Evolutionary conservation across 2,329 filamentous ascomycete genomes (phyloP).

Genomic region (Akanthomyces muscarius): DNA sequence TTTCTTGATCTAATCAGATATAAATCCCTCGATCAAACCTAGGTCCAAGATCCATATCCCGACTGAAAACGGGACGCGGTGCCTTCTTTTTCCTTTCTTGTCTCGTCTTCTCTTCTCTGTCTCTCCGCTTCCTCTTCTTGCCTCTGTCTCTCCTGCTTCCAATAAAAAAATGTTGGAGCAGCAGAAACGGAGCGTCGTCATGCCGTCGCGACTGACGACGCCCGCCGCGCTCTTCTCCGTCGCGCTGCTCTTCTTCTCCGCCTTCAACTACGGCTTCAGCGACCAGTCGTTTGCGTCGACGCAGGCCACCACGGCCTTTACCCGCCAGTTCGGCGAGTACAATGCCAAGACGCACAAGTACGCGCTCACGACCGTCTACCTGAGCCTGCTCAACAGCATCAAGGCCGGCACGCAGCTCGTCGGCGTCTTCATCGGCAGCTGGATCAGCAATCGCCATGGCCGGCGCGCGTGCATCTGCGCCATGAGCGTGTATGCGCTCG

Average conservation of each 20-base stretch:
- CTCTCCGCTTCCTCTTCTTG: too few relatives aligned
- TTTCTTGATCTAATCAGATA: background rate
- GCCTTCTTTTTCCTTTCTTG: background rate
- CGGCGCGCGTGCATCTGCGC: background rate
- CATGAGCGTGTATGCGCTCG: conserved; percentile 3
- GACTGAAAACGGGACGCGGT: too few relatives aligned
- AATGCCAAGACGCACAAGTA: conserved; percentile 4
- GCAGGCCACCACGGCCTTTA: background rate
- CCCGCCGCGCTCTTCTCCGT: background rate
- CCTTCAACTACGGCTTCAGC: conserved; percentile 9
- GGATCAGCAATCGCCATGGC: background rate
- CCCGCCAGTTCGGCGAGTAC: background rate
- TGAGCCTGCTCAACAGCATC: conserved; percentile 8
- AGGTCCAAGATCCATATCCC: background rate
- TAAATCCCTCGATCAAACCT: background rate
- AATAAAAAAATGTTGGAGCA: too few relatives aligned
- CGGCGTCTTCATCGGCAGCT: conserved; percentile 4
- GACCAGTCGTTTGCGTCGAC: conserved; percentile 6
- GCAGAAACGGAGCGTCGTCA: background rate
- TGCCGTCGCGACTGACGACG: background rate
- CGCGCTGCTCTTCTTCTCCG: background rate
- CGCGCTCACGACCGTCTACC: conserved; percentile 1
- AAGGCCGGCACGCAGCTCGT: conserved; percentile 6
- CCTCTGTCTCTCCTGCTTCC: too few relatives aligned
- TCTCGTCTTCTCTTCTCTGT: too few relatives aligned